These are phyloP conservation scores for Insectozyma bohioensis DNA, from an alignment of 1,139 yeast species.

Conservation along the genomic window DNA sequence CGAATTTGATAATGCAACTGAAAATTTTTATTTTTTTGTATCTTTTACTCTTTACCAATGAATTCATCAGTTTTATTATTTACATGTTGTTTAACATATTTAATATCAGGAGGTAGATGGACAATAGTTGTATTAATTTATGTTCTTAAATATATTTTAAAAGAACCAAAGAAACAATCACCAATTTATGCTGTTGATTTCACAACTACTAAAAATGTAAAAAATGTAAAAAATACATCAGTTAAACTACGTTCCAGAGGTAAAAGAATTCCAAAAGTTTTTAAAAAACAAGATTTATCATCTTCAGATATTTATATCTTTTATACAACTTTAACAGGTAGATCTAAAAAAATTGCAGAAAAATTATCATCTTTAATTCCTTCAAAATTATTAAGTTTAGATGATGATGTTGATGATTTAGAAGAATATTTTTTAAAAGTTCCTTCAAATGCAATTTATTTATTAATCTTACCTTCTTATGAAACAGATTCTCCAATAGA, in stretches of 20 bases:
- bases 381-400: slow-evolving; percentile 63
- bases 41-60: background rate
- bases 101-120: slow-evolving; percentile 31
- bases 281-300: slow-evolving; percentile 21
- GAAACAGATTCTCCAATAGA: slow-evolving; percentile 93
- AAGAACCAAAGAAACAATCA: slow-evolving; percentile 17
- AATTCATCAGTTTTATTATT: too few species aligned
- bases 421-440: slow-evolving; percentile 78
- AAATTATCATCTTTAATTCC: slow-evolving; percentile 37
- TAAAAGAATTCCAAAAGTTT: slow-evolving; percentile 38
- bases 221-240: slow-evolving; percentile 12
- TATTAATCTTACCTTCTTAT: slow-evolving; percentile 83
- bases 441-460: slow-evolving; percentile 54
- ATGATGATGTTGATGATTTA: slow-evolving; percentile 80
- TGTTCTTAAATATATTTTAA: slow-evolving; percentile 9
- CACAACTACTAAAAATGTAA: slow-evolving; percentile 30
- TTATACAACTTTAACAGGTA: slow-evolving; percentile 83
- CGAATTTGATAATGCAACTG: too few species aligned
- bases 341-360: slow-evolving; percentile 70
- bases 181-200: slow-evolving; percentile 48
- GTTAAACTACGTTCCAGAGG: slow-evolving; percentile 26
- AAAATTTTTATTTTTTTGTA: slow-evolving; percentile 1
- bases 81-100: slow-evolving; percentile 14
- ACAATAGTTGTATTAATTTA: slow-evolving; percentile 19
- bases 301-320: slow-evolving; percentile 61